phyloP scores from a whole-genome alignment of 1,139 yeast species.

The Taphrina deformans region DNA sequence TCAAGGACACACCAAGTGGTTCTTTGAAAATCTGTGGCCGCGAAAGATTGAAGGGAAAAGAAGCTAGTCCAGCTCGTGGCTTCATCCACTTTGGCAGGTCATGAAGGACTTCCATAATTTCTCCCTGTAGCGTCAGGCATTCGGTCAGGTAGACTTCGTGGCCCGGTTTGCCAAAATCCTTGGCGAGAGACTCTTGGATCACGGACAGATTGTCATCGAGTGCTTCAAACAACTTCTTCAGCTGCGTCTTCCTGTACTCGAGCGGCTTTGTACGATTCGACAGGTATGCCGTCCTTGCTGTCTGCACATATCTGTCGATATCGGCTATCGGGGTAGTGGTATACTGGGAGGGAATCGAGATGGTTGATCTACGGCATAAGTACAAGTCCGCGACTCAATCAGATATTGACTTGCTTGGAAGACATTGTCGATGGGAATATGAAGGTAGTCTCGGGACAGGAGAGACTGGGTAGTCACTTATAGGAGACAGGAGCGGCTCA shows the following conservation, averaged over 20 bases:
- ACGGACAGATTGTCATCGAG: constrained; percentile 60
- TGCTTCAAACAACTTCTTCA: constrained; percentile 68
- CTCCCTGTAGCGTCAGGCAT: constrained; percentile 54
- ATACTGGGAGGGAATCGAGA: neutral
- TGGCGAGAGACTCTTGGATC: constrained; percentile 58
- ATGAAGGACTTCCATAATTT: constrained; percentile 61
- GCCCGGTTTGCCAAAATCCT: constrained; percentile 66
- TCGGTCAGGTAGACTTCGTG: constrained; percentile 67
- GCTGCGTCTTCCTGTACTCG: constrained; percentile 60
- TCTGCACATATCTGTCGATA: constrained; percentile 10
- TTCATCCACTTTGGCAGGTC: constrained; percentile 63
- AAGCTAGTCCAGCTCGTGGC: constrained; percentile 48
- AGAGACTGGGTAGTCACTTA: neutral
- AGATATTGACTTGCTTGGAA: neutral
- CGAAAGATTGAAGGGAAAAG: constrained; percentile 24
- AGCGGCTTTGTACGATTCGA: constrained; percentile 57
- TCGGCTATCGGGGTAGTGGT: constrained; percentile 17
- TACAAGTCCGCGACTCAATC: neutral
- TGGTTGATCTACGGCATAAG: neutral
- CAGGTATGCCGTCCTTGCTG: constrained; percentile 46
- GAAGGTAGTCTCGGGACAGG: too few species aligned
- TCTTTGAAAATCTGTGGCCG: constrained; percentile 17
- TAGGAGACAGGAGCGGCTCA: neutral
- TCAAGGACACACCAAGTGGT: constrained; percentile 30
- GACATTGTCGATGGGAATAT: too few species aligned